Percentiles rank a stretch among this genome's conserved stretches.
Conservation (phyloP, 2,329 filamentous ascomycete genomes). For the Nothophaeocryptopus gaeumannii region DNA sequence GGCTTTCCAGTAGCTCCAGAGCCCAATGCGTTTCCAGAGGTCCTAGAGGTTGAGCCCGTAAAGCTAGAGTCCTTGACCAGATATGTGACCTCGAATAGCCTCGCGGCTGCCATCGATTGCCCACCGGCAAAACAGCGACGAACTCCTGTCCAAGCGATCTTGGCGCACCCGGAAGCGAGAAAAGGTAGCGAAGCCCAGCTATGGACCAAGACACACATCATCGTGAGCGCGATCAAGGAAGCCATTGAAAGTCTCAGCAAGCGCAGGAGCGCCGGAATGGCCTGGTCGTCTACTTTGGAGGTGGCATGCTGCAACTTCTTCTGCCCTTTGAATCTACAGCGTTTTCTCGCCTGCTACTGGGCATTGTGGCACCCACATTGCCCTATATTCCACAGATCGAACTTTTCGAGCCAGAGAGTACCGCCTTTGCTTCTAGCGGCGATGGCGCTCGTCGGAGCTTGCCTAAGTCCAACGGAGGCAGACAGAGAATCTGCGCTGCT, state of each 20-base stretch:
- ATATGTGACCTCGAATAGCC: too few relatives aligned
- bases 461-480: conserved; percentile 1
- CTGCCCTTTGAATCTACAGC: neutral
- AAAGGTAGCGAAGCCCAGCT: too few relatives aligned
- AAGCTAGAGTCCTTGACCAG: too few relatives aligned
- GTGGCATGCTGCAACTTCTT: neutral
- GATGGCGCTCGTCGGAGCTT: conserved; percentile 7
- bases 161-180: too few relatives aligned
- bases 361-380: conserved; percentile 8
- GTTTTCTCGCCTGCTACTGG: conserved; percentile 1
- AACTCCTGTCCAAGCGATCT: too few relatives aligned
- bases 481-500: conserved; percentile 3
- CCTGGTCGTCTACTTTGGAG: neutral
- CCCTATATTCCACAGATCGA: conserved; percentile 2
- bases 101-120: too few relatives aligned
- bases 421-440: neutral
- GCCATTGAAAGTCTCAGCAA: neutral
- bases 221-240: neutral
- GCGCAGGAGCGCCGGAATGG: neutral
- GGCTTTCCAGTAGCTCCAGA: too few relatives aligned
- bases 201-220: neutral
- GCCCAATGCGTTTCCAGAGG: too few relatives aligned
- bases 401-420: neutral
- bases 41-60: too few relatives aligned
- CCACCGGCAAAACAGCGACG: too few relatives aligned